Evolutionary conservation across 164 flowering plant species (phyloP).

Genomic region (Hamamelis virginiana): DNA sequence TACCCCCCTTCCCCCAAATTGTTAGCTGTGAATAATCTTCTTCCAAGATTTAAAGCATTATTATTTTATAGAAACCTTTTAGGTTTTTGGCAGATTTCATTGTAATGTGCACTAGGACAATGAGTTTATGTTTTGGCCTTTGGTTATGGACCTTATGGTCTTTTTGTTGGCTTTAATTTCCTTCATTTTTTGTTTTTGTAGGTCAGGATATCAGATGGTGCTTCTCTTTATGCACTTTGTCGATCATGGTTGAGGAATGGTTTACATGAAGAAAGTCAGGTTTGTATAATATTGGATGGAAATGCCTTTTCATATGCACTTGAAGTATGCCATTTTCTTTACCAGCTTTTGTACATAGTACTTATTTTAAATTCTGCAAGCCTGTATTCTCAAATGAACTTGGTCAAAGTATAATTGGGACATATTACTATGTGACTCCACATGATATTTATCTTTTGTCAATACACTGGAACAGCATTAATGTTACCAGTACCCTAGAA

Average conservation of each 20-base stretch:
- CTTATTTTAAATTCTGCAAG: neutral
- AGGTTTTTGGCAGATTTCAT: neutral
- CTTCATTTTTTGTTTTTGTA: constrained; percentile 23
- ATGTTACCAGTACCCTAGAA: no score
- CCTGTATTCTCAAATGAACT: neutral
- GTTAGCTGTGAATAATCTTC: neutral
- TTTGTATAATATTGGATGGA: constrained; percentile 20
- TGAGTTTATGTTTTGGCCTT: neutral
- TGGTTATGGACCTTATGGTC: neutral
- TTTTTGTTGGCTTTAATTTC: constrained; percentile 5
- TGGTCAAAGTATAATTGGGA: neutral
- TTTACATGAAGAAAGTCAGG: constrained; percentile 68
- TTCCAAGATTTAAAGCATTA: neutral
- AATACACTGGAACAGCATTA: neutral
- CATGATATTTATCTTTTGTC: neutral
- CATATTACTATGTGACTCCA: neutral
- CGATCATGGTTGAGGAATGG: constrained; percentile 93
- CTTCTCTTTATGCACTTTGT: constrained; percentile 80
- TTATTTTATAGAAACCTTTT: no score
- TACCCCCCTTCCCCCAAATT: neutral
- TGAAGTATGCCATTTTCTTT: neutral
- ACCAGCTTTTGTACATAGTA: neutral
- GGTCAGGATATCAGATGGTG: constrained; percentile 67
- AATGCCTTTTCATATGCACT: neutral
- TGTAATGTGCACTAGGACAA: neutral